These are phyloP conservation scores for Boletales sp. DNA, from an alignment of 768 basidiomycete species.

Conservation along the genomic window DNA sequence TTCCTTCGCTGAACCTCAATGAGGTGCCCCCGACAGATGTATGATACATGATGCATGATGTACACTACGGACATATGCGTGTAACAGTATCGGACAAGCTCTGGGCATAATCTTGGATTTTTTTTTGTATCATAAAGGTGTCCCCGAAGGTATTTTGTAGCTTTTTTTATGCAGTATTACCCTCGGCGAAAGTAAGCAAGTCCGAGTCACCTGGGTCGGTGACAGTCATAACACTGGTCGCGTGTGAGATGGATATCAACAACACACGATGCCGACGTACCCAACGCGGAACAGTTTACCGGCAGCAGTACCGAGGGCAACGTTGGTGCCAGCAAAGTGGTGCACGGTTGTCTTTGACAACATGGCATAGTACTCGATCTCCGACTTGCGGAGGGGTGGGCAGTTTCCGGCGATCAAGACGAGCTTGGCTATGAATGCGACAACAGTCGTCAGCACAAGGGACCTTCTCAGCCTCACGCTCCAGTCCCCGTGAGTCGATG, in stretches of 20 bases:
- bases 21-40: too few species aligned
- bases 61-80: background rate
- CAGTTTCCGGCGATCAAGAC: slow-evolving; percentile 98
- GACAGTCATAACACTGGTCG: slow-evolving; percentile 89
- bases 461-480: slow-evolving; percentile 99
- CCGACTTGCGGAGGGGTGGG: slow-evolving; percentile 97
- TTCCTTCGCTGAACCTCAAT: too few species aligned
- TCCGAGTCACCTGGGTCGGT: slow-evolving; percentile 96
- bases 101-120: background rate
- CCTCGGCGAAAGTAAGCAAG: slow-evolving; percentile 83
- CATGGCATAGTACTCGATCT: slow-evolving; percentile 99
- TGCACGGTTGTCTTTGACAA: slow-evolving; percentile 98
- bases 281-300: slow-evolving; percentile 99
- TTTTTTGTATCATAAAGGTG: slow-evolving; percentile 5
- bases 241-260: slow-evolving; percentile 3
- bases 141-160: background rate
- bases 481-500: slow-evolving; percentile 81
- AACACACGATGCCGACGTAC: slow-evolving; percentile 38
- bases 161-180: slow-evolving; percentile 52
- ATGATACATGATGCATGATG: background rate
- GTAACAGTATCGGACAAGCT: background rate
- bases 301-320: slow-evolving; percentile 97
- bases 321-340: slow-evolving; percentile 97
- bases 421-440: slow-evolving; percentile 74
- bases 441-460: slow-evolving; percentile 64